Conservation (phyloP, 805 yeast species). For the Pichia kluyveri region DNA sequence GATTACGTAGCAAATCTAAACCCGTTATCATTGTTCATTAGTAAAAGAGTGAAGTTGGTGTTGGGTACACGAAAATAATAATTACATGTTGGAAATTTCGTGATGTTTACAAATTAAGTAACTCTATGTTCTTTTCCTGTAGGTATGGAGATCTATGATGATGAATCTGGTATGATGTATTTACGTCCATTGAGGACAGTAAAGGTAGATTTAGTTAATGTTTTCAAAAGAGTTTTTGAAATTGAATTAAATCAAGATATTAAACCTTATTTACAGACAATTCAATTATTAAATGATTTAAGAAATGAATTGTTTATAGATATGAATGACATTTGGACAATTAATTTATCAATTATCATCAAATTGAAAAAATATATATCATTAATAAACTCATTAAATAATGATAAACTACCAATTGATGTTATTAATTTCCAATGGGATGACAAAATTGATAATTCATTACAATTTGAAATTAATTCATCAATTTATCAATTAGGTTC, state of each 20-base stretch:
- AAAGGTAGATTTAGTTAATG: background rate
- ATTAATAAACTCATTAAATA: slow-evolving; percentile 33
- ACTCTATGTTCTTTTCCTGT: too few species aligned
- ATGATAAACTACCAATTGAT: slow-evolving; percentile 54
- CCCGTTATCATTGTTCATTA: background rate
- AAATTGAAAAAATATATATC: slow-evolving; percentile 31
- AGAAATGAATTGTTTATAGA: slow-evolving; percentile 24
- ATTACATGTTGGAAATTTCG: too few species aligned
- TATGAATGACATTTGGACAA: background rate
- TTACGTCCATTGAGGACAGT: background rate
- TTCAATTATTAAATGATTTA: slow-evolving; percentile 33
- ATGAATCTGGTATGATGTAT: background rate
- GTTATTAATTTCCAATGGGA: slow-evolving; percentile 62
- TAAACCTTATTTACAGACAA: slow-evolving; percentile 19
- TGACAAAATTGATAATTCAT: slow-evolving; percentile 36
- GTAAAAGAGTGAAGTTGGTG: too few species aligned
- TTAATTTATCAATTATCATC: slow-evolving; percentile 3
- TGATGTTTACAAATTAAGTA: too few species aligned
- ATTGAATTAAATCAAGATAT: slow-evolving; percentile 31
- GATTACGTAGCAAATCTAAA: background rate
- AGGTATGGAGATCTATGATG: background rate
- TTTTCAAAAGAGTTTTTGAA: background rate
- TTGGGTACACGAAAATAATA: too few species aligned
- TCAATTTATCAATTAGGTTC: slow-evolving; percentile 64
- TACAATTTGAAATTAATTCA: slow-evolving; percentile 53